phyloP scores from a whole-genome alignment of 768 basidiomycete species.

The Ramaria sp. region DNA sequence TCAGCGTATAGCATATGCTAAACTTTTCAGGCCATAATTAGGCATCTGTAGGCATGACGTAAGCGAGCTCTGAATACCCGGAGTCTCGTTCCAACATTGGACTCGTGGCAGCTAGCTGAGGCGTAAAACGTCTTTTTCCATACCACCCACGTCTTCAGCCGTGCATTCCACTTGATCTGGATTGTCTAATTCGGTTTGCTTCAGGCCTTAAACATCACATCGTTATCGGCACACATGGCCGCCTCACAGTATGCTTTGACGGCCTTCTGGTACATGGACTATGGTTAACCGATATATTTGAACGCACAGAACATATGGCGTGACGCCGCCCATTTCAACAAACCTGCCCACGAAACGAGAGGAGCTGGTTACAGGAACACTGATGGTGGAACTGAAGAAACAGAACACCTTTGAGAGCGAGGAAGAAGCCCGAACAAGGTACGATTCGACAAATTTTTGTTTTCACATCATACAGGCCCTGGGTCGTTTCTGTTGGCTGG shows the following conservation, averaged over 20 bases:
- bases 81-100: too few species aligned
- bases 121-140: too few species aligned
- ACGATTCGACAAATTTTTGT: slow-evolving; percentile 20
- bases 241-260: neutral
- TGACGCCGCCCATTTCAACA: slow-evolving; percentile 78
- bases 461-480: neutral
- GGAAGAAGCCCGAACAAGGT: slow-evolving; percentile 84
- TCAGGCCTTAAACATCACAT: neutral
- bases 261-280: neutral
- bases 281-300: neutral
- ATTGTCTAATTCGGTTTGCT: too few species aligned
- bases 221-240: neutral
- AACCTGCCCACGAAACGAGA: slow-evolving; percentile 66
- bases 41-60: too few species aligned
- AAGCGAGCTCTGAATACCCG: too few species aligned
- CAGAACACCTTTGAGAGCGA: slow-evolving; percentile 87
- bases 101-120: too few species aligned
- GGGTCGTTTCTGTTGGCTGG: neutral
- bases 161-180: too few species aligned
- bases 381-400: slow-evolving; percentile 84
- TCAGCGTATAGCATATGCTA: too few species aligned
- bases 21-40: too few species aligned
- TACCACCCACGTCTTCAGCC: too few species aligned
- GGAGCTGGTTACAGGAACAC: slow-evolving; percentile 69
- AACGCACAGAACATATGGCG: slow-evolving; percentile 30